A percentile compares a stretch with the other conserved stretches of the same genome.
These are phyloP conservation scores for Epichloe hybrida DNA, from an alignment of 2,329 filamentous ascomycete species.

Conservation along the genomic window DNA sequence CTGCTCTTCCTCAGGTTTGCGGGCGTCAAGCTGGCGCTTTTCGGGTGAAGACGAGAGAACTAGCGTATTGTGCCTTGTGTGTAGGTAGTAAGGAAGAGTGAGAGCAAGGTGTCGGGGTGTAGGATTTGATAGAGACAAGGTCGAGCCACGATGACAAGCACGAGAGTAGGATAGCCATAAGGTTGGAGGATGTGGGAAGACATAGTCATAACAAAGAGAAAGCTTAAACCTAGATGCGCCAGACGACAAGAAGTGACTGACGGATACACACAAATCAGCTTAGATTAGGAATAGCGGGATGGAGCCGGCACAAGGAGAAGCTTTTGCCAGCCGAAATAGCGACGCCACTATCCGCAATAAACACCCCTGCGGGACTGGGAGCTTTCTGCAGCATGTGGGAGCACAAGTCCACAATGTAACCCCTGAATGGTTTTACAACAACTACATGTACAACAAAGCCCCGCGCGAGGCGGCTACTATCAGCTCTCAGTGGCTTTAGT, in stretches of 20 bases:
- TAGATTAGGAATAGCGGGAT: background rate
- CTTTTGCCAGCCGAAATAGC: constrained; percentile 3
- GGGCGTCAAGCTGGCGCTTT: no score
- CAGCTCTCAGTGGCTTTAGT: no score
- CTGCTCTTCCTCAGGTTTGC: background rate
- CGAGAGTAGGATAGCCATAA: background rate
- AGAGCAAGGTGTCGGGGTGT: background rate
- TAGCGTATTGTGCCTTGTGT: no score
- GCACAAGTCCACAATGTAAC: no score
- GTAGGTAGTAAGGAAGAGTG: no score
- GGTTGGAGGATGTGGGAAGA: background rate
- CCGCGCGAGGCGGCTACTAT: no score
- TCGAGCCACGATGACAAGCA: background rate
- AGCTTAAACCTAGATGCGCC: background rate
- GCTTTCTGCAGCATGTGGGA: no score
- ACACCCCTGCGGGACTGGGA: no score
- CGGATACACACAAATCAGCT: background rate
- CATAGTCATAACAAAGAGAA: background rate
- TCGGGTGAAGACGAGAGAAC: no score
- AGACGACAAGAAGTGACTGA: background rate
- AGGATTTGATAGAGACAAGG: background rate
- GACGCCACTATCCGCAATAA: background rate
- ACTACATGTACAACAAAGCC: no score
- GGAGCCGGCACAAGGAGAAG: background rate
- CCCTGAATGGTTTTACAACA: no score